phyloP scores from a whole-genome alignment of 768 basidiomycete genomes.

The Lactarius evosmus region DNA sequence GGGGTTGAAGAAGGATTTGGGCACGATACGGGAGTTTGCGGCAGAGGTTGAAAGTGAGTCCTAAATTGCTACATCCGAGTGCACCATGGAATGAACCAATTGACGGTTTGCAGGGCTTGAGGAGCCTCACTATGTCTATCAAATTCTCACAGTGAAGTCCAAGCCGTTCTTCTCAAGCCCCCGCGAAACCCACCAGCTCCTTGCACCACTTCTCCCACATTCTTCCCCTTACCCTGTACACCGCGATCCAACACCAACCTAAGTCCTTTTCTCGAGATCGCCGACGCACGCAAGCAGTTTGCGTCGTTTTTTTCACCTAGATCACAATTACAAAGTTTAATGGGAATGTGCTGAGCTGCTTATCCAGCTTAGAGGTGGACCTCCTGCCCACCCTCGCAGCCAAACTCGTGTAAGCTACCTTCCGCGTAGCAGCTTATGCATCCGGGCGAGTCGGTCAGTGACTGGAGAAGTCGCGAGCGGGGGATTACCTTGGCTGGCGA shows the following conservation, averaged over 20 bases:
- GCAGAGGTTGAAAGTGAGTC: slow-evolving; percentile 71
- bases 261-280: slow-evolving; percentile 25
- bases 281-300: slow-evolving; percentile 49
- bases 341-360: slow-evolving; percentile 91
- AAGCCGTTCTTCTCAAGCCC: slow-evolving; percentile 47
- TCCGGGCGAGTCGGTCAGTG: slow-evolving; percentile 32
- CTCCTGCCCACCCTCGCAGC: slow-evolving; percentile 32
- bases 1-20: slow-evolving; percentile 68
- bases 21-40: slow-evolving; percentile 86
- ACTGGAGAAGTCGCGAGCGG: slow-evolving; percentile 52
- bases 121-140: slow-evolving; percentile 59
- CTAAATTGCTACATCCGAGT: not conserved
- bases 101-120: slow-evolving; percentile 56
- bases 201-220: slow-evolving; percentile 49
- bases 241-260: slow-evolving; percentile 57
- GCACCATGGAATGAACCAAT: slow-evolving; percentile 19
- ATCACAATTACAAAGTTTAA: slow-evolving; percentile 73
- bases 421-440: slow-evolving; percentile 38
- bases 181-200: slow-evolving; percentile 34
- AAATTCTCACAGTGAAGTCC: slow-evolving; percentile 53
- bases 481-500: slow-evolving; percentile 73
- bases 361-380: slow-evolving; percentile 76
- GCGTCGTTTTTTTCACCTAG: slow-evolving; percentile 60
- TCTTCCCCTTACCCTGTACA: slow-evolving; percentile 46
- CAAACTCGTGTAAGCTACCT: slow-evolving; percentile 22